These are phyloP conservation scores for Trichoderma afroharzianum DNA, from an alignment of 2,329 filamentous ascomycete genomes.

Conservation along the genomic window DNA sequence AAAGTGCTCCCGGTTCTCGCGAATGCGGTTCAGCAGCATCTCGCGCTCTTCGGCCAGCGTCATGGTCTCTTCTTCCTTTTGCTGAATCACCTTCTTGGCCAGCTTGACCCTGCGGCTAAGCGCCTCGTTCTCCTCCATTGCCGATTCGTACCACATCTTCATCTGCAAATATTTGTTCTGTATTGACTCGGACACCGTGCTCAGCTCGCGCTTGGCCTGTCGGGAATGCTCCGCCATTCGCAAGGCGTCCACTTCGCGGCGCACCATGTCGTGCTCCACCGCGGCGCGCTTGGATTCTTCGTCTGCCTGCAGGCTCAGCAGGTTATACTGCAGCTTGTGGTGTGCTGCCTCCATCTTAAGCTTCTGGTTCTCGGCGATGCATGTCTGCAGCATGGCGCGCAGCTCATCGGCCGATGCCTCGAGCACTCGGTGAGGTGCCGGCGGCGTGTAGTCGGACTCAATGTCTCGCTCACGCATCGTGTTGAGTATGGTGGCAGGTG, in stretches of 20 bases:
- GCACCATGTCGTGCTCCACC: slow-evolving; percentile 89
- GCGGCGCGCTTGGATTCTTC: slow-evolving; percentile 82
- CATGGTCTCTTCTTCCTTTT: slow-evolving; percentile 70
- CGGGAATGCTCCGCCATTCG: slow-evolving; percentile 68
- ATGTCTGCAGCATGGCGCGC: slow-evolving; percentile 52
- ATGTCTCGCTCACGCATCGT: slow-evolving; percentile 30
- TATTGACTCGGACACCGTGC: slow-evolving; percentile 49
- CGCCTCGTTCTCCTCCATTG: slow-evolving; percentile 62
- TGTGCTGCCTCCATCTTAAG: slow-evolving; percentile 82
- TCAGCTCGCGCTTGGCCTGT: slow-evolving; percentile 54
- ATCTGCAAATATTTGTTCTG: slow-evolving; percentile 58
- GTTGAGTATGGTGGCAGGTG: slow-evolving; percentile 47
- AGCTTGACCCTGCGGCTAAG: slow-evolving; percentile 64
- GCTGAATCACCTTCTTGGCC: slow-evolving; percentile 74
- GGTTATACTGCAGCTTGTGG: slow-evolving; percentile 83
- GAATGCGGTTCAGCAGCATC: slow-evolving; percentile 76
- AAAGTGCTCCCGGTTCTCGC: slow-evolving; percentile 85
- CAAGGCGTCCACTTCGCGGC: slow-evolving; percentile 80
- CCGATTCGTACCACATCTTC: slow-evolving; percentile 61
- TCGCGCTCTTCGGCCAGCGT: slow-evolving; percentile 71
- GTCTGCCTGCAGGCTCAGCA: slow-evolving; percentile 77
- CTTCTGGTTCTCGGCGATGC: slow-evolving; percentile 54
- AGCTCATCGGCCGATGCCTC: slow-evolving; percentile 55
- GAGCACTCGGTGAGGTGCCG: slow-evolving; percentile 47
- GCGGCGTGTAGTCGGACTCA: slow-evolving; percentile 43